Base-by-base conservation (phyloP, 108 stramenopile genomes). In the Chaetoceros muelleri region DNA sequence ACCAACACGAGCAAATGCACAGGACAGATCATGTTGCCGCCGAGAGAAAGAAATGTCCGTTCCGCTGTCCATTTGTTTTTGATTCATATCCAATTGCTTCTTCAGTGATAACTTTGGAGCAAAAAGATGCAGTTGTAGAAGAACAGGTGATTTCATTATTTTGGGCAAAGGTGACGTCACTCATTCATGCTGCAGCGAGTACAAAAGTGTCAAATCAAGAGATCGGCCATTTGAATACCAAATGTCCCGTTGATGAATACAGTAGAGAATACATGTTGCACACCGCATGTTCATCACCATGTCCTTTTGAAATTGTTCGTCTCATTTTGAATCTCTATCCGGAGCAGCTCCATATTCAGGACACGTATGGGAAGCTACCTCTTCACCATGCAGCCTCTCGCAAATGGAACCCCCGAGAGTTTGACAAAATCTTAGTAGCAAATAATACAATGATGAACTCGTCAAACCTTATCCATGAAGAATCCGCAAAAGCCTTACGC, bases 341-440 rank as follows among this genome's bases (percentile, higher is more conserved):
- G 5, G 64, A 73, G 24, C 79, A 83, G 60, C 50, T 82, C 27
- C 57, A 48, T 8, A 48, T 51, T 10, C 48, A 72, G 47, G 62
- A 71, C 19, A 46, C 52, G 48, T 28, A 60, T 44, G 85, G 85
- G 2, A 61, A 69, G 20, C 53, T 87, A 1, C 76, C 81, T 2
- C 29, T 87, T 8, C 85, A 87, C 48, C 72, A 75, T 58, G 81
- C 77, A 2, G 81, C 81, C 44, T 40, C 40, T 40, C 69, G 84
- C 3, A 58, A 62, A 22, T 62, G 76, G 70, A 68, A 81, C 53
- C 63, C 60, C 21, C 55, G 76, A 61, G 80, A 79, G 24, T 81
- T 70, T 47, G 70, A 74, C 54, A 71, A 73, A 48, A 53, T 53
- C 0, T 65, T 60, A 28, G 64, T 56, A 46, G 65, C 34, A 45